Base-by-base conservation (phyloP, 2,329 filamentous ascomycete species). In the Metarhizium brunneum region DNA sequence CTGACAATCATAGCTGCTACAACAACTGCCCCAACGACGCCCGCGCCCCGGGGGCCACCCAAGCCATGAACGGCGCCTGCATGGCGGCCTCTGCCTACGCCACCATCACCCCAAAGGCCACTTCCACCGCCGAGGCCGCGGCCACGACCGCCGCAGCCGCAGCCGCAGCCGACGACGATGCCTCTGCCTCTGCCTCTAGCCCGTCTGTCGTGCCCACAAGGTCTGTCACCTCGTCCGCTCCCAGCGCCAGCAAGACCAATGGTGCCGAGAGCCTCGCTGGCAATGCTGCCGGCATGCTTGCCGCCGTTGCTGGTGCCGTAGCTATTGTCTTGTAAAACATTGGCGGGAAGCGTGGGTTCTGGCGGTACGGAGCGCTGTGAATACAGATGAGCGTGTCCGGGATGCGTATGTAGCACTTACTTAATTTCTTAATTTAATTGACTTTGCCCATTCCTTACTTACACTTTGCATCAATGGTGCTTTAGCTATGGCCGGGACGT, bases 1-100 rank as follows among this genome's bases (percentile, higher is more conserved):
- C 56, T 58, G 47, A 59, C 52, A 38, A 35, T 10, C 8, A 35
- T 25, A 77, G 76, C 58, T 81, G 78, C 76, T 81, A 73, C 71
- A 78, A 78, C 72, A 80, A 81, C 74, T 81, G 78, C 71, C 78
- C 78, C 64, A 69, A 75, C 62, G 77, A 81, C 66, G 2, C 64
- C 52, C 70, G 73, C 49, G 67, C 63, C 58, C 54, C 61, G 53
- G 54, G 64, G 20, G 69, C 69, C 60, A 59, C 68, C 52, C 64
- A 68, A 61, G 70, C 75, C 64, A 70, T 75, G 59, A 64, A 65
- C 57, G 69, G 72, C 62, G 74, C 68, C 71, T 80, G 78, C 71
- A 64, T 67, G 56, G 71, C 76, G 60, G 76, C 74, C 57, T 73
- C 69, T 57, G 69, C 74, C 63, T 74, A 71, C 67, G 68, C 71